These are phyloP conservation scores for Sporothrix mexicana DNA, from an alignment of 2,329 filamentous ascomycete species.

Conservation along the genomic window DNA sequence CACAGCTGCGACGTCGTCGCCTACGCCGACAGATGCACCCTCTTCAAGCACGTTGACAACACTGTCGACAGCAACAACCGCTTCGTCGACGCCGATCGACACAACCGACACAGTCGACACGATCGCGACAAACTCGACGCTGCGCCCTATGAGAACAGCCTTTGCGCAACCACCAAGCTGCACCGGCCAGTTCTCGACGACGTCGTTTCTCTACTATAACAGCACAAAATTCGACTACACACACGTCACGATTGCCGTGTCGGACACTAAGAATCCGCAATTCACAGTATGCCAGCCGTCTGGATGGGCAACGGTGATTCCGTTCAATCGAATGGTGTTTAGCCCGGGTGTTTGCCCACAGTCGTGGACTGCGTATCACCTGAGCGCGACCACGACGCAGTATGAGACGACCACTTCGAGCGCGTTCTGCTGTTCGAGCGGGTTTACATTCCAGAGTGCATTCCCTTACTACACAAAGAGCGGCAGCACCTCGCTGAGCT, in stretches of 20 bases:
- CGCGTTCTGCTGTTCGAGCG: background rate
- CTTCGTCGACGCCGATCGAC: background rate
- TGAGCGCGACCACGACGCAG: background rate
- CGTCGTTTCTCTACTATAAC: slow-evolving; percentile 4
- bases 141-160: background rate
- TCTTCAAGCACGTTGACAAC: background rate
- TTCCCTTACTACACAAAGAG: background rate
- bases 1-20: too few species aligned
- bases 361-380: background rate
- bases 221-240: background rate
- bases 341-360: slow-evolving; percentile 3
- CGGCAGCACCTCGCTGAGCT: background rate
- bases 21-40: background rate
- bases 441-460: background rate
- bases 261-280: background rate
- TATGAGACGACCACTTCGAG: background rate
- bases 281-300: background rate
- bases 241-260: background rate
- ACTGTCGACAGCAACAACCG: background rate
- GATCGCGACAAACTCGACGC: background rate
- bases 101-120: background rate
- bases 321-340: background rate
- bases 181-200: background rate
- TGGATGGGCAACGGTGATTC: background rate
- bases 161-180: background rate